phyloP scores from a whole-genome alignment of 495 filamentous ascomycete species.

The Neurospora sp. region DNA sequence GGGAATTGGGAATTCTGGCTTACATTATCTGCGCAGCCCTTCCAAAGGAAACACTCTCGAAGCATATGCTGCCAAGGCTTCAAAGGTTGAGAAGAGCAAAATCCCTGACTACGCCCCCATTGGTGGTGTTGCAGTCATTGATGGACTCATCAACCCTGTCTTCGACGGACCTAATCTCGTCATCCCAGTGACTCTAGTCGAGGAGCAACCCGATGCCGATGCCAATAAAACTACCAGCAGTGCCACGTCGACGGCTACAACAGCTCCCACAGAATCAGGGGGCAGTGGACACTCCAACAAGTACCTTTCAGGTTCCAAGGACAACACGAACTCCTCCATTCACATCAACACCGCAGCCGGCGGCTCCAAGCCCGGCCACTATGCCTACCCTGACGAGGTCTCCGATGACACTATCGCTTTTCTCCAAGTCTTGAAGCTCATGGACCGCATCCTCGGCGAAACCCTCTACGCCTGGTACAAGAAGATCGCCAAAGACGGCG shows the following conservation, averaged over 20 bases:
- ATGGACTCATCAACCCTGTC: conserved; percentile 20
- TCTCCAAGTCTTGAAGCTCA: conserved; percentile 19
- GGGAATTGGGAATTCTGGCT: background rate
- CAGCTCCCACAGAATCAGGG: background rate
- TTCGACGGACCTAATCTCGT: conserved; percentile 12
- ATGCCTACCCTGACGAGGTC: conserved; percentile 24
- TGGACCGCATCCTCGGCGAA: conserved; percentile 26
- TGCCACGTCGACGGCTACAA: background rate
- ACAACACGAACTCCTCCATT: conserved; percentile 7
- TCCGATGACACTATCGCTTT: conserved; percentile 15
- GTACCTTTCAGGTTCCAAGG: background rate
- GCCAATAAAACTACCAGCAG: background rate
- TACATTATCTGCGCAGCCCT: conserved; percentile 3
- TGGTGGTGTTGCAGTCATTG: conserved; percentile 26
- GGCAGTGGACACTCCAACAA: conserved; percentile 2
- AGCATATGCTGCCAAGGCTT: conserved; percentile 26
- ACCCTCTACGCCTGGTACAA: conserved; percentile 23
- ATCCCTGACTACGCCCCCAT: conserved; percentile 28
- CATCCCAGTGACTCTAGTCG: background rate
- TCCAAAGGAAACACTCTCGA: conserved; percentile 26
- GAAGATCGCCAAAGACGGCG: conserved; percentile 15
- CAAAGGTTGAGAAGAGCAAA: conserved; percentile 23
- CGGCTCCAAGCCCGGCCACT: conserved; percentile 24
- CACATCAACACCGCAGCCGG: conserved; percentile 26
- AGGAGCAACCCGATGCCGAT: background rate